Conservation (phyloP, 192 early-diverging fungal species). For the Lobosporangium transversale region DNA sequence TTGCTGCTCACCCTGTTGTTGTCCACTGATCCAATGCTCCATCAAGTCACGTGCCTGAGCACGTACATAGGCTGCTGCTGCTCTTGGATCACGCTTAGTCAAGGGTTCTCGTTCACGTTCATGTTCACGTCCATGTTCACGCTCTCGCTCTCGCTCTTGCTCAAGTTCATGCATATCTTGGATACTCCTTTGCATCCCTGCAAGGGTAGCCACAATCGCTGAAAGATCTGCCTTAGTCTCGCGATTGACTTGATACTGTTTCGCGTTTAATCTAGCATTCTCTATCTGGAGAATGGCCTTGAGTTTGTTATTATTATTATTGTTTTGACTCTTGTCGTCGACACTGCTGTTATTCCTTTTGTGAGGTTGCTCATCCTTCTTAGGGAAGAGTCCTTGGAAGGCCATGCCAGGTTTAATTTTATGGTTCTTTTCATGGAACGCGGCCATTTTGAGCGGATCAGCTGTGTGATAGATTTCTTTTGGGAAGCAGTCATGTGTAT, state of each 20-base stretch:
- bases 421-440: conserved; percentile 1
- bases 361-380: too few species aligned
- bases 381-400: neutral
- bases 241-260: neutral
- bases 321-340: neutral
- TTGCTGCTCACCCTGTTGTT: neutral
- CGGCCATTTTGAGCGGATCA: conserved; percentile 10
- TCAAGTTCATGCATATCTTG: conserved; percentile 7
- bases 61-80: conserved; percentile 2
- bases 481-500: conserved; percentile 13
- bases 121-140: too few species aligned
- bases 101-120: too few species aligned
- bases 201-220: neutral
- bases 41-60: conserved; percentile 1
- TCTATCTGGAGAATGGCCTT: neutral
- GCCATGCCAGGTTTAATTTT: neutral
- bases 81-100: conserved; percentile 7
- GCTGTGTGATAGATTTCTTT: conserved; percentile 25
- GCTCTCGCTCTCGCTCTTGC: too few species aligned
- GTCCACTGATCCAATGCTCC: conserved; percentile 5
- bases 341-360: neutral
- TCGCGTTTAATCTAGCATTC: neutral
- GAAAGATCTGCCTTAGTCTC: conserved; percentile 1
- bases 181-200: conserved; percentile 4
- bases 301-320: neutral